Evolutionary conservation across 305 asterid species (phyloP), one percentile per base, ranked within the genome.

Genomic region (Andrographis paniculata): DNA sequence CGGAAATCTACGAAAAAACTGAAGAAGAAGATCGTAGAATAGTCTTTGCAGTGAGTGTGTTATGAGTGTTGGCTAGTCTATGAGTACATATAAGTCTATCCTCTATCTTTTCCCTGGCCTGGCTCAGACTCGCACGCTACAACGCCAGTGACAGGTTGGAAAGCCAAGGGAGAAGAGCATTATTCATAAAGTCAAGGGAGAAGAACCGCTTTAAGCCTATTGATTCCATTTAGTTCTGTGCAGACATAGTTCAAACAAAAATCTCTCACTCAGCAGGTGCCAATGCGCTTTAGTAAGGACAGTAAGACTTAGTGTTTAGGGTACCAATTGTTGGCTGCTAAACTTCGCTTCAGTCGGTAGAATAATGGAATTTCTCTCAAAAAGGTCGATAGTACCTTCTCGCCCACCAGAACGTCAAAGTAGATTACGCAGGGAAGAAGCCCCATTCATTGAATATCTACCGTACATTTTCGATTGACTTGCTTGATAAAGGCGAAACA

Each of bases 61-160:
- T 5, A 10, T 27, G 28, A 47, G 39, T 47, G 40, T 10, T 47
- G 40, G 23, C 40, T 47, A 47, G 39, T 47, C 52, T 47, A 47
- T 47, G 52, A 47, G 52, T 47, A 40, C 52, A 47, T 47, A 47
- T 47, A n/a, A 47, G 22, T 30, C 52, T 47, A 47, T 47, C 52
- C 52, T 27, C 38, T 47, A 8, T 47, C 40, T 47, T 47, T 47
- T 47, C 52, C 52, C 52, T 47, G n/a, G 52, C 39, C 52, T 47
- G 22, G 52, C 33, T 27, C 0, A 27, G 0, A 27, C 33, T 27
- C 0, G 33, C 0, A 10, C 10, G 33, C 33, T 27, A 27, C 0
- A 27, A 27, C 33, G 0, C 33, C 33, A 27, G 33, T 27, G 33
- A 27, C 33, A 27, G 33, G 33, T 27, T 27, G 0, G 33, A 27